Base-by-base conservation (phyloP, 2,329 filamentous ascomycete species). In the Aspergillus cejpii region DNA sequence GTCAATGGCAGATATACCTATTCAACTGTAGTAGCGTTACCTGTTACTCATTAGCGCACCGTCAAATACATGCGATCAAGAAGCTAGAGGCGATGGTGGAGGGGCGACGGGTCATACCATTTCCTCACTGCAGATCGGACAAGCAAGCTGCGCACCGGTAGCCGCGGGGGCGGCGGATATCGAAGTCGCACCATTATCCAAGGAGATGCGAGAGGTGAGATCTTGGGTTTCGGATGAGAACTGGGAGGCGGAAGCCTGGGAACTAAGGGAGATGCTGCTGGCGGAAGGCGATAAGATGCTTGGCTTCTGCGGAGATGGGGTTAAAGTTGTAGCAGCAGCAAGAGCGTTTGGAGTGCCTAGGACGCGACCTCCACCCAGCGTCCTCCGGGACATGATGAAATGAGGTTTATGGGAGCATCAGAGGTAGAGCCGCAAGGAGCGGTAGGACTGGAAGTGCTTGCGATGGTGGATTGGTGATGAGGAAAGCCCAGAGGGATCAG, bases 91-190 rank as follows among this genome's bases (percentile, higher is more conserved):
- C 21, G 1, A 28, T 12, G 26, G 33, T 19, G 14, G 23, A 17
- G 45, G 12, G 11, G 28, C 21, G 19, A 12, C 12, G 33, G 41
- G 37, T 59, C 71, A 52, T 72, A 92, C 89, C 92, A 98, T 98
- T 68, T 96, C 90, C 70, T 97, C 94, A 57, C 83, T 89, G 69
- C 92, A 98, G 63, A 98, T 98, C n/a, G 92, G 92, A 66, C 92
- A 98, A 44, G 91, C 81, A 47, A 98, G 80, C 65, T 79, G 79
- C 53, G 79, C 79, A 54, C 77, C 79, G 44, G 80, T 71, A 41
- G 80, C 76, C 39, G 71, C 74, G 51, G 76, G 75, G 39, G 65
- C 65, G 14, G 67, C 66, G 39, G 69, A 68, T 43, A 70, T 67
- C 37, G 72, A 72, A 57, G 73, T 68, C 31, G 74, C 74, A 50